A percentile compares a stretch with the other conserved stretches of the same genome.
Evolutionary conservation across 805 yeast species (phyloP).

Genomic region (Candida sithepensis): DNA sequence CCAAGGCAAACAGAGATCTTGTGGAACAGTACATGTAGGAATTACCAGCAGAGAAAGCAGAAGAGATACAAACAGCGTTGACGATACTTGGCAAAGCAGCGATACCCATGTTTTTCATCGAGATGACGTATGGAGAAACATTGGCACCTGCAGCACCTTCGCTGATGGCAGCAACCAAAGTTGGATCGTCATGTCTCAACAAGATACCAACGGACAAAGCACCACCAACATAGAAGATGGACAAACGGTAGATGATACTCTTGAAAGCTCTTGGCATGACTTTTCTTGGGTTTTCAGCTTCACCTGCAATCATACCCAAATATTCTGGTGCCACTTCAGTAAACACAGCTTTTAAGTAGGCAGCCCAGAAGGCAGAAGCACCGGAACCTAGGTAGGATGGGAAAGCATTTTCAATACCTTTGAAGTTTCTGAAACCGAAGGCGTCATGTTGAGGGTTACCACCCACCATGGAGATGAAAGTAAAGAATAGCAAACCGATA

Average conservation of each 20-base stretch:
- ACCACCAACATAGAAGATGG: slow-evolving; percentile 38
- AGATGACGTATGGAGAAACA: slow-evolving; percentile 74
- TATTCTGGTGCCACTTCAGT: slow-evolving; percentile 40
- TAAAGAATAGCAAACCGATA: slow-evolving; percentile 45
- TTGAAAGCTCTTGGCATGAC: slow-evolving; percentile 37
- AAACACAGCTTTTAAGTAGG: slow-evolving; percentile 34
- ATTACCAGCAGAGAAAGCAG: slow-evolving; percentile 78
- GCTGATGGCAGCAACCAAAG: slow-evolving; percentile 41
- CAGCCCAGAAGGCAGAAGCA: slow-evolving; percentile 30
- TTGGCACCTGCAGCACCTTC: slow-evolving; percentile 65
- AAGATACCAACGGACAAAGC: slow-evolving; percentile 38
- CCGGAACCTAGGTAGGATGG: slow-evolving; percentile 53
- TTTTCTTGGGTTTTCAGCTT: slow-evolving; percentile 37
- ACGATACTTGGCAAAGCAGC: slow-evolving; percentile 65
- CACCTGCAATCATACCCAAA: slow-evolving; percentile 40
- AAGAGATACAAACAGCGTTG: slow-evolving; percentile 64
- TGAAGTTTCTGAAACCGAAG: slow-evolving; percentile 32
- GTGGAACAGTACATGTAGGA: slow-evolving; percentile 69
- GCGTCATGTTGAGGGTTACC: slow-evolving; percentile 51
- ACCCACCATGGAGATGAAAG: slow-evolving; percentile 53
- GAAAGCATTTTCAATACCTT: slow-evolving; percentile 27
- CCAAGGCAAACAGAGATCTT: slow-evolving; percentile 54
- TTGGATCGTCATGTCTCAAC: slow-evolving; percentile 32
- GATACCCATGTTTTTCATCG: slow-evolving; percentile 62
- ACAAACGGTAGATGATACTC: slow-evolving; percentile 38